phyloP scores from a whole-genome alignment of 1,284 basidiomycete species.

The Leccinum subfulvum region DNA sequence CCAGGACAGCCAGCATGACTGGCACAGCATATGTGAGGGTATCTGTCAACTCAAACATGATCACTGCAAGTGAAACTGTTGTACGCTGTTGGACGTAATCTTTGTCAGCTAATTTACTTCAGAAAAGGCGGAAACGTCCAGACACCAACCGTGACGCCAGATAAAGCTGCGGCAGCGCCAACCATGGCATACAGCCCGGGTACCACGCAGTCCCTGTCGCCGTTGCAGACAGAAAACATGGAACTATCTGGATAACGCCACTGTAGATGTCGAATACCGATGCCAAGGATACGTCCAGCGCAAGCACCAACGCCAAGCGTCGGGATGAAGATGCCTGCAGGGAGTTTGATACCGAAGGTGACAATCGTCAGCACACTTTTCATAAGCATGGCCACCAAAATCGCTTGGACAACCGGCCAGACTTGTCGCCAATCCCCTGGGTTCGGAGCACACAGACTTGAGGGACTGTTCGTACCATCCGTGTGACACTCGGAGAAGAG shows the following conservation, averaged over 20 bases:
- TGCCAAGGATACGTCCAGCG: constrained; percentile 86
- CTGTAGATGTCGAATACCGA: constrained; percentile 79
- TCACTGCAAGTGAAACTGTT: constrained; percentile 91
- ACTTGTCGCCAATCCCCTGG: constrained; percentile 59
- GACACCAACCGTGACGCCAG: constrained; percentile 76
- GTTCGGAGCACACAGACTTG: constrained; percentile 70
- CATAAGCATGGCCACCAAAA: constrained; percentile 76
- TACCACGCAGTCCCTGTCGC: constrained; percentile 69
- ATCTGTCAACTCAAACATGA: constrained; percentile 97
- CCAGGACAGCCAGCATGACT: constrained; percentile 87
- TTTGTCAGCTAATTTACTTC: constrained; percentile 12
- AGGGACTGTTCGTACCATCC: constrained; percentile 54
- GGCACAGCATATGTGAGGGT: constrained; percentile 94
- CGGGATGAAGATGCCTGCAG: constrained; percentile 97
- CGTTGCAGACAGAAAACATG: constrained; percentile 67
- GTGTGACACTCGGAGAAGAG: constrained; percentile 84
- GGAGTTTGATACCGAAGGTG: constrained; percentile 92
- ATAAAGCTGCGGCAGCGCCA: constrained; percentile 84
- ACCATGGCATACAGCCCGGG: constrained; percentile 93
- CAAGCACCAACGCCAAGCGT: constrained; percentile 97
- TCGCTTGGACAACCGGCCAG: constrained; percentile 63
- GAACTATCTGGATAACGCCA: constrained; percentile 59
- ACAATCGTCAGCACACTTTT: constrained; percentile 85
- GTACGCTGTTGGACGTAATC: constrained; percentile 53
- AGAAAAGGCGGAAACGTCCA: constrained; percentile 1